Conservation (phyloP, 768 basidiomycete genomes). For the Phaeotremella skinneri region DNA sequence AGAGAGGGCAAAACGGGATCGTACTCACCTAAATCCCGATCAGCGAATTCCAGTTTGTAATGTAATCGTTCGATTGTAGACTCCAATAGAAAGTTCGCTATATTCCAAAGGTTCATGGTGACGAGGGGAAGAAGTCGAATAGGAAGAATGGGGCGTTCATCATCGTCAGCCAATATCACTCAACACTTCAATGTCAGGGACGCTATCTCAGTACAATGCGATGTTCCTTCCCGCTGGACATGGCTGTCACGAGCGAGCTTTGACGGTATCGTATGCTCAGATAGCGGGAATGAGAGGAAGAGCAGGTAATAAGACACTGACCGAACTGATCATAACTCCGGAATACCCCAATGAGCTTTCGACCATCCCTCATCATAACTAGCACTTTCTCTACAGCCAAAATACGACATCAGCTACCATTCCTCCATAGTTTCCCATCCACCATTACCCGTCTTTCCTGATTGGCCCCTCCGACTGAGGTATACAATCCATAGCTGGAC, state of each 20-base stretch:
- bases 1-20: not conserved
- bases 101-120: not conserved
- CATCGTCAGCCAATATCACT: not conserved
- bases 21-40: constrained; percentile 52
- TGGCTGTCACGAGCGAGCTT: too few relatives aligned
- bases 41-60: constrained; percentile 80
- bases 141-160: not conserved
- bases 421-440: not conserved
- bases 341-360: constrained; percentile 93
- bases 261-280: too few relatives aligned
- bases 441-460: too few relatives aligned
- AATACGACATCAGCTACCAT: constrained; percentile 8
- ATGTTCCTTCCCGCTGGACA: too few relatives aligned
- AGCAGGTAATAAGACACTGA: constrained; percentile 53
- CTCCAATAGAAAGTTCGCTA: constrained; percentile 96
- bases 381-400: constrained; percentile 90
- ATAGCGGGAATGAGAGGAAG: not conserved
- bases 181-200: too few relatives aligned
- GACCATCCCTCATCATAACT: constrained; percentile 90
- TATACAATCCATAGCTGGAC: constrained; percentile 50
- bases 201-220: too few relatives aligned
- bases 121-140: not conserved
- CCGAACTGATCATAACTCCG: constrained; percentile 99
- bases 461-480: too few relatives aligned
- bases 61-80: constrained; percentile 94